phyloP scores from a whole-genome alignment of 768 basidiomycete genomes.

The Lactarius evosmus region DNA sequence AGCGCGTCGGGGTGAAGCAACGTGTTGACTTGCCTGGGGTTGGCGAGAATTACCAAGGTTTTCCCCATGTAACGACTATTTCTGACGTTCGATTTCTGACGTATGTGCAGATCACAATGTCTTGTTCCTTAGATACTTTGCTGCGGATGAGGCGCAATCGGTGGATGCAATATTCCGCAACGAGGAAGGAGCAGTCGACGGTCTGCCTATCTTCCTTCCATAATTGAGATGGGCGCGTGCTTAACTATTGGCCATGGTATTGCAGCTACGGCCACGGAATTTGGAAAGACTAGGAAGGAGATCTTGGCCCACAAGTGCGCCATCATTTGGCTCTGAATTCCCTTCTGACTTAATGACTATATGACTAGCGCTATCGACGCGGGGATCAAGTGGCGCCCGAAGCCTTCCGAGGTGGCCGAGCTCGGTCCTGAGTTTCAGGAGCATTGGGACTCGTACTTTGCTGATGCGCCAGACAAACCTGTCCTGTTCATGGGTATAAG shows the following conservation, averaged over 20 bases:
- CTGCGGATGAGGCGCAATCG: conserved; percentile 23
- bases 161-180: conserved; percentile 25
- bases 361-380: conserved; percentile 39
- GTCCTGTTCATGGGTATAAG: conserved; percentile 44
- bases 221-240: neutral
- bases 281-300: conserved; percentile 42
- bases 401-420: conserved; percentile 44
- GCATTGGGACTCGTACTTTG: conserved; percentile 51
- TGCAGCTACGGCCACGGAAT: conserved; percentile 37
- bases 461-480: conserved; percentile 52
- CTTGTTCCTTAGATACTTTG: conserved; percentile 21
- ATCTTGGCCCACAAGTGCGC: conserved; percentile 50
- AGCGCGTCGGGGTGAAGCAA: conserved; percentile 32
- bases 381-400: conserved; percentile 57
- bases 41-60: conserved; percentile 41
- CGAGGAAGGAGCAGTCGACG: conserved; percentile 21
- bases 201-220: neutral
- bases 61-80: neutral
- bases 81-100: neutral
- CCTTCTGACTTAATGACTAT: neutral
- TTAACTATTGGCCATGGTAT: neutral
- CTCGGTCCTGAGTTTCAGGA: conserved; percentile 47
- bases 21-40: conserved; percentile 41
- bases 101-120: conserved; percentile 21
- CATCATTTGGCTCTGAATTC: neutral